phyloP scores from a whole-genome alignment of 805 yeast genomes.

The Sugiyamaella chiloensis region DNA sequence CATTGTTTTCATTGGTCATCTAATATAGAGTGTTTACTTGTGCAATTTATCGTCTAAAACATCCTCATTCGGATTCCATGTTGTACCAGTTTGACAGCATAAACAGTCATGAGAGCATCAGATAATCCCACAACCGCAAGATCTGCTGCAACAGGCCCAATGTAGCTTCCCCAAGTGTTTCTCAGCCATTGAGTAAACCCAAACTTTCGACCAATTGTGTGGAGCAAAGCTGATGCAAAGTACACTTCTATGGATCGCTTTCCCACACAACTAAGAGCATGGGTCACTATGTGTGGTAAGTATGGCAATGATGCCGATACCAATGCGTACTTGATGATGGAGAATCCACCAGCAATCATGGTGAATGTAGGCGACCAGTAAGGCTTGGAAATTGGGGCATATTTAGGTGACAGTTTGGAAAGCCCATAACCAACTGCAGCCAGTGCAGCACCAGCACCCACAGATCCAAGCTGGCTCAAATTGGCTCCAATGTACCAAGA shows the following conservation, averaged over 20 bases:
- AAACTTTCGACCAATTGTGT: constrained; percentile 11
- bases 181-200: constrained; percentile 11
- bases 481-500: constrained; percentile 29
- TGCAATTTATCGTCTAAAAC: not conserved
- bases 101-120: constrained; percentile 21
- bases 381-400: constrained; percentile 36
- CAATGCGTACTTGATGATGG: constrained; percentile 31
- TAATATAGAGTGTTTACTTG: not conserved
- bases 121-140: constrained; percentile 16
- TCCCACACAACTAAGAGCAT: constrained; percentile 29
- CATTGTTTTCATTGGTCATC: too few relatives aligned
- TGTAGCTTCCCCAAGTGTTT: constrained; percentile 10
- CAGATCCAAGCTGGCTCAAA: constrained; percentile 24
- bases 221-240: constrained; percentile 26
- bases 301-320: constrained; percentile 25
- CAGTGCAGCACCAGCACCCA: constrained; percentile 28
- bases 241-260: constrained; percentile 32
- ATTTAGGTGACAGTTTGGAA: constrained; percentile 30
- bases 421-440: constrained; percentile 28
- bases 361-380: constrained; percentile 38
- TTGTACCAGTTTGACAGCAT: constrained; percentile 21
- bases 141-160: constrained; percentile 21
- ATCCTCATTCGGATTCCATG: constrained; percentile 14
- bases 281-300: constrained; percentile 25
- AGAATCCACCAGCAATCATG: constrained; percentile 32